Percentiles rank a stretch among this genome's conserved stretches.
phyloP scores from a whole-genome alignment of 2,329 filamentous ascomycete species.

The Cordyceps cateniannulata region DNA sequence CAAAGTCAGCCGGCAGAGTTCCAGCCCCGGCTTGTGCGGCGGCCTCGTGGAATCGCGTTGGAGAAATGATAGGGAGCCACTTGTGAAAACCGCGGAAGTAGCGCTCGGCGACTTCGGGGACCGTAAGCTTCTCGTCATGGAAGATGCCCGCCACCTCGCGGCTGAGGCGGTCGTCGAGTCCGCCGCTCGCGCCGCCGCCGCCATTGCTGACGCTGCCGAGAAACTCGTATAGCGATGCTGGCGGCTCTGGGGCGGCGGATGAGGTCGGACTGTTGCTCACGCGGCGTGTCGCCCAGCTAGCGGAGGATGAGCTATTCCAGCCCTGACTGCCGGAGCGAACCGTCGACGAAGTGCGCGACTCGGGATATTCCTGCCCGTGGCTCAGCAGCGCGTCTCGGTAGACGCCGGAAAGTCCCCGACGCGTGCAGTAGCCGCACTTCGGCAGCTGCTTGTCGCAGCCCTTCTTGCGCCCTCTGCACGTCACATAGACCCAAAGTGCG shows the following conservation, averaged over 20 bases:
- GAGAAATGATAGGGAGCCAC: constrained; percentile 5
- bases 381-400: constrained; percentile 1
- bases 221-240: neutral
- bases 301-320: neutral
- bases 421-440: constrained; percentile 6
- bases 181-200: neutral
- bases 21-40: neutral
- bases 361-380: neutral
- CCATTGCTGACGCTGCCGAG: constrained; percentile 2
- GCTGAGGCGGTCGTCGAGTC: neutral
- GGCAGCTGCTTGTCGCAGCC: constrained; percentile 8
- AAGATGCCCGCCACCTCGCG: constrained; percentile 2
- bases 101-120: neutral
- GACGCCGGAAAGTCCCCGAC: neutral
- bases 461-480: constrained; percentile 3
- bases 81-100: constrained; percentile 6
- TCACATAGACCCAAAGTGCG: constrained; percentile 3
- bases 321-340: neutral
- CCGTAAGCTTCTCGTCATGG: neutral
- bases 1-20: neutral
- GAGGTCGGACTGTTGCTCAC: neutral
- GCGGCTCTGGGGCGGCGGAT: neutral
- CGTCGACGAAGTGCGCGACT: neutral
- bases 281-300: neutral
- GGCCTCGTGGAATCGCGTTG: neutral